These are phyloP conservation scores for Suillus sp. DNA, from an alignment of 768 basidiomycete genomes.

Conservation along the genomic window DNA sequence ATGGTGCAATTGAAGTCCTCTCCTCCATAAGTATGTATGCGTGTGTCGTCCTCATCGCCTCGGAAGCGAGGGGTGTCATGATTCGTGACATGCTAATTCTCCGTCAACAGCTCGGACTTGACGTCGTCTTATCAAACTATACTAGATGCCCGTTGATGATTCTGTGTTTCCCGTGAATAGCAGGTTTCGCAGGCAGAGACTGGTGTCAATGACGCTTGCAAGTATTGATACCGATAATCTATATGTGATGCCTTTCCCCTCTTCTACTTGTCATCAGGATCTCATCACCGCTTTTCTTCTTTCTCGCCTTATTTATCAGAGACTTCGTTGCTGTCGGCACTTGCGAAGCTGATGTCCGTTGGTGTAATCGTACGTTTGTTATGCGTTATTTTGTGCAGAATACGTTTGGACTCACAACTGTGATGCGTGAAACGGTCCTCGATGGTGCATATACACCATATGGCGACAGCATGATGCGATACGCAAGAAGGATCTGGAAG, in stretches of 20 bases:
- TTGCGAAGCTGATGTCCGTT: conserved; percentile 17
- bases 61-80: conserved; percentile 4
- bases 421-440: conserved; percentile 3
- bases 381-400: conserved; percentile 15
- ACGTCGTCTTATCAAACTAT: conserved; percentile 26
- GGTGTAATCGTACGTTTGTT: conserved; percentile 18
- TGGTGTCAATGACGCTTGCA: conserved; percentile 16
- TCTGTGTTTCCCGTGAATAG: conserved; percentile 28
- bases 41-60: not conserved
- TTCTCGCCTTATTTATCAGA: conserved; percentile 19
- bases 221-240: conserved; percentile 17
- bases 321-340: conserved; percentile 22
- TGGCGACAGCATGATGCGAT: not conserved
- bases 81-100: conserved; percentile 15
- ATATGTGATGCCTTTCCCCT: conserved; percentile 29
- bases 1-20: not conserved
- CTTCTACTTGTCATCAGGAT: conserved; percentile 20
- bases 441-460: not conserved
- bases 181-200: conserved; percentile 24
- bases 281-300: conserved; percentile 25
- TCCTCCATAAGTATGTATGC: conserved; percentile 15
- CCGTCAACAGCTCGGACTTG: conserved; percentile 17
- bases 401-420: conserved; percentile 15
- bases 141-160: conserved; percentile 26
- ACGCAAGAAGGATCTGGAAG: not conserved